Base-by-base conservation (phyloP, 805 yeast species). In the Candida maltosa region DNA sequence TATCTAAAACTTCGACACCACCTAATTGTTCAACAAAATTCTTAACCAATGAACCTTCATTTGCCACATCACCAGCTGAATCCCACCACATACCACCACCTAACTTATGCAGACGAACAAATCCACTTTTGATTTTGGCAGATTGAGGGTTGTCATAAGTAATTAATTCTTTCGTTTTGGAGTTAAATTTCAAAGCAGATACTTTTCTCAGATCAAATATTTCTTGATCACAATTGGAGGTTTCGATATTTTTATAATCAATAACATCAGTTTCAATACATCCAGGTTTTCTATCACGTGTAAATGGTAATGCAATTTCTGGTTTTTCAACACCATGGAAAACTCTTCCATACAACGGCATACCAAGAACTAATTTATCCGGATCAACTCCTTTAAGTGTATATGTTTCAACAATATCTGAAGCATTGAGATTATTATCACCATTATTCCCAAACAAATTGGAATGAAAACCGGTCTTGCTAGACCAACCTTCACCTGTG, bases 1-100 rank as follows among this genome's bases (percentile, higher is more conserved):
- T 38, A 7, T 51, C 58, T 26, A 54, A 39, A 6, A 12, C 35
- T 2, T 23, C 47, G 11, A 30, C 16, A 6, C 54, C 54, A 2
- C 55, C 67, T 4, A 70, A 32, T 32, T 62, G 65, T 31, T 60
- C 54, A 16, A 73, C 70, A 58, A 76, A 80, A 3, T 58, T 60
- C n/a, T 52, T 40, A 7, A 79, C 46, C 18, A 78, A 52, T 0
- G 80, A 73, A 23, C 64, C 48, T 2, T 49, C 35, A 14, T 15
- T 17, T 15, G 16, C 16, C 7, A 7, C 11, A 2, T 49, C 46
- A 2, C 95, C 96, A 38, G 81, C 72, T 0, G 95, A 81, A 49
- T 91, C 97, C 97, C 97, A 91, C 82, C 86, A 89, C 77, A 93
- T 80, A 0, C 85, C 95, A 0, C 98, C 97, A 0, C 82, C 94